A percentile compares a stretch with the other conserved stretches of the same genome.
Evolutionary conservation across 352 stramenopile species (phyloP).

Genomic region (Aphanomyces euteiches): DNA sequence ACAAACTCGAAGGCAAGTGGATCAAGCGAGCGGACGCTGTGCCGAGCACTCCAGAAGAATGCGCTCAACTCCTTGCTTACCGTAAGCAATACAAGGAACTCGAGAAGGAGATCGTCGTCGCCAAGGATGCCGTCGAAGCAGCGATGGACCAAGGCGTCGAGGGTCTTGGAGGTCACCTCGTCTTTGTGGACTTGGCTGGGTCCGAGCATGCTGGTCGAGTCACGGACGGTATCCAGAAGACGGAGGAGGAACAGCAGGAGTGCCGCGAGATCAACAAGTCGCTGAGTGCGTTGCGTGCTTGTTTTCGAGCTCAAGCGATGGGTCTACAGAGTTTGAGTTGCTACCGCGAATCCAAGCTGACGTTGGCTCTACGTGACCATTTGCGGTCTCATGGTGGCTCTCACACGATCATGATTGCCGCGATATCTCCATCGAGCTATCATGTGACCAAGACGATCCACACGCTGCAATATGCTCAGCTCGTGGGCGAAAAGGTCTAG

Average conservation of each 20-base stretch:
- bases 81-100: background rate
- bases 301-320: constrained; percentile 20
- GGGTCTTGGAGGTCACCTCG: constrained; percentile 38
- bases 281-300: constrained; percentile 12
- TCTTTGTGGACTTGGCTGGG: constrained; percentile 52
- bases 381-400: constrained; percentile 6
- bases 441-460: constrained; percentile 24
- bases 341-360: constrained; percentile 25
- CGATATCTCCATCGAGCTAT: constrained; percentile 17
- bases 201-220: constrained; percentile 47
- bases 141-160: constrained; percentile 30
- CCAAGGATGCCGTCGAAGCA: background rate
- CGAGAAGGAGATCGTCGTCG: background rate
- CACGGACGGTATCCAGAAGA: constrained; percentile 26
- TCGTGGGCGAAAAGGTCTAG: constrained; percentile 10
- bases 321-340: background rate
- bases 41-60: background rate
- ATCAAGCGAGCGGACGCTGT: background rate
- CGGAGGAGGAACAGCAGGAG: constrained; percentile 29
- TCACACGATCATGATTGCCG: constrained; percentile 21
- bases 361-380: constrained; percentile 24
- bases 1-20: constrained; percentile 28
- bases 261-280: constrained; percentile 38
- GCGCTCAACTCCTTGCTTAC: background rate
- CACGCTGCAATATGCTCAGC: constrained; percentile 25